These are phyloP conservation scores for Aspergillus versicolor DNA, from an alignment of 2,329 filamentous ascomycete species.

Conservation along the genomic window DNA sequence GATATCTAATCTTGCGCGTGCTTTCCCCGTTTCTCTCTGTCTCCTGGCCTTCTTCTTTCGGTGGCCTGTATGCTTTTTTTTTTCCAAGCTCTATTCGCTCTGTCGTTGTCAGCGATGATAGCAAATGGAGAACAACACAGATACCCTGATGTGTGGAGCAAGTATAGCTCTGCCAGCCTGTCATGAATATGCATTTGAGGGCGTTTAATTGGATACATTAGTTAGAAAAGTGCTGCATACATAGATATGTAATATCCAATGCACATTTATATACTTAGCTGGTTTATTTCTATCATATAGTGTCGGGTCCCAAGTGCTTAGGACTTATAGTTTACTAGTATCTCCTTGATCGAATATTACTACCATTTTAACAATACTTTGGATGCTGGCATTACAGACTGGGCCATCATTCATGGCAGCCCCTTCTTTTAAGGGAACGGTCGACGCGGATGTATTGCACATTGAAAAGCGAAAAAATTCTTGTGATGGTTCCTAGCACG, in stretches of 20 bases:
- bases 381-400: neutral
- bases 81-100: neutral
- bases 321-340: too few species aligned
- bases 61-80: neutral
- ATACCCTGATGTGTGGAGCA: slow-evolving; percentile 12
- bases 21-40: neutral
- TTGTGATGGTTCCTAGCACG: slow-evolving; percentile 19
- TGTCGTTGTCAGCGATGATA: neutral
- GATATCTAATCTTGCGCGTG: slow-evolving; percentile 28
- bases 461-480: slow-evolving; percentile 17
- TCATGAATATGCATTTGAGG: slow-evolving; percentile 15
- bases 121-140: slow-evolving; percentile 4
- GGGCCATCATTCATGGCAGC: neutral
- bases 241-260: neutral
- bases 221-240: slow-evolving; percentile 7
- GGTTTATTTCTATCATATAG: neutral
- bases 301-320: neutral
- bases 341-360: neutral
- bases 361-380: neutral
- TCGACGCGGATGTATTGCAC: neutral
- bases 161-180: slow-evolving; percentile 2
- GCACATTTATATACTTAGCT: neutral
- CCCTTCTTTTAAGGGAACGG: neutral
- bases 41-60: neutral
- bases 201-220: slow-evolving; percentile 2